phyloP scores from a whole-genome alignment of 192 early-diverging fungal species.

The Mortierella alpina region DNA sequence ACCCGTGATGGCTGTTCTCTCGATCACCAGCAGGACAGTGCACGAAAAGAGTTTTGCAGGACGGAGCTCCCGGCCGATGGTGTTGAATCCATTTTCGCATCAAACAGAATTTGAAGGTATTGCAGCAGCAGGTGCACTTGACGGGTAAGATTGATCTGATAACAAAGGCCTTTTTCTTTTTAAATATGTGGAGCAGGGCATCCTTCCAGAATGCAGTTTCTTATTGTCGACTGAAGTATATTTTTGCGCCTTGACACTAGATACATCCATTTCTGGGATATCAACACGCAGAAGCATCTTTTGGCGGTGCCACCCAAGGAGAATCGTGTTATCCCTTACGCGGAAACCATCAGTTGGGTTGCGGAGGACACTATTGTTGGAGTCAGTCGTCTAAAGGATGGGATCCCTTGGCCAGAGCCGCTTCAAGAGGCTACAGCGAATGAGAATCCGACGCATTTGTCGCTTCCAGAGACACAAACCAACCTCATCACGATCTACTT shows the following conservation, averaged over 20 bases:
- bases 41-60: not conserved
- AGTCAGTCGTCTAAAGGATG: slow-evolving; percentile 30
- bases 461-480: slow-evolving; percentile 31
- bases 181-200: no score
- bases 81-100: slow-evolving; percentile 30
- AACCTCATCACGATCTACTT: slow-evolving; percentile 27
- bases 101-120: slow-evolving; percentile 32
- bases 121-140: slow-evolving; percentile 5
- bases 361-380: slow-evolving; percentile 34
- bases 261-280: slow-evolving; percentile 33
- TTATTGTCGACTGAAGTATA: not conserved
- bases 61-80: slow-evolving; percentile 2
- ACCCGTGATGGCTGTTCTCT: slow-evolving; percentile 4
- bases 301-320: not conserved
- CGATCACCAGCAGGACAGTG: not conserved
- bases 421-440: not conserved
- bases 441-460: not conserved
- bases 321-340: slow-evolving; percentile 28
- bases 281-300: slow-evolving; percentile 11
- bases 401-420: not conserved
- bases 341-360: slow-evolving; percentile 32
- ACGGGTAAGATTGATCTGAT: slow-evolving; percentile 31
- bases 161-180: no score
- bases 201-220: not conserved
- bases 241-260: slow-evolving; percentile 2